A percentile compares a stretch with the other conserved stretches of the same genome.
These are phyloP conservation scores for Paraleonurus japonicus DNA, from an alignment of 257 asterid species.

Conservation along the genomic window DNA sequence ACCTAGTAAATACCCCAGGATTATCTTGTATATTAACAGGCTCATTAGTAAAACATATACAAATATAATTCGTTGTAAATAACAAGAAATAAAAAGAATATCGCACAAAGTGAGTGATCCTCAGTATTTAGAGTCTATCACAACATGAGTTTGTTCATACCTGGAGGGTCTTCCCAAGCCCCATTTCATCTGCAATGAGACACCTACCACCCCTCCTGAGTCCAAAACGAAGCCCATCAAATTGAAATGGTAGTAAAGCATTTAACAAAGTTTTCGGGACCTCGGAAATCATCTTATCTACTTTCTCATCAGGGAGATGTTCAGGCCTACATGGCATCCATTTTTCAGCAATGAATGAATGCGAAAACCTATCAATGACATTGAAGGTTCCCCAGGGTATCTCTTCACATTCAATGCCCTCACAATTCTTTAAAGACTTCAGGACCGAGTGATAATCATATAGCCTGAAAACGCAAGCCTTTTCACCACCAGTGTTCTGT, in stretches of 20 bases:
- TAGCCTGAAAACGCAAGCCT: constrained; percentile 65
- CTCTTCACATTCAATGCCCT: constrained; percentile 70
- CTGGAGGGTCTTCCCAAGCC: constrained; percentile 96
- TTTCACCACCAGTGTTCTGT: constrained; percentile 72
- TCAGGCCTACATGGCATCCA: constrained; percentile 96
- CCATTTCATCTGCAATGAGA: constrained; percentile 98
- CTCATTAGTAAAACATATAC: constrained; percentile 7
- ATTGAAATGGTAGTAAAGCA: constrained; percentile 80
- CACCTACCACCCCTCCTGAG: constrained; percentile 94
- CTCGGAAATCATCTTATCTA: constrained; percentile 61
- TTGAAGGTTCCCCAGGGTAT: constrained; percentile 88
- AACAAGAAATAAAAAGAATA: background rate
- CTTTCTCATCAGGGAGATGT: constrained; percentile 79
- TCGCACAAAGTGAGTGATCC: background rate
- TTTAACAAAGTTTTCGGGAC: constrained; percentile 62
- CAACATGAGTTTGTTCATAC: constrained; percentile 33
- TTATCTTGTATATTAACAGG: constrained; percentile 8
- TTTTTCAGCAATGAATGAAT: constrained; percentile 47
- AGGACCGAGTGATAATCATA: constrained; percentile 63
- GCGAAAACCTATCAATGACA: constrained; percentile 75
- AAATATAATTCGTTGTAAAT: background rate
- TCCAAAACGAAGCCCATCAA: constrained; percentile 88
- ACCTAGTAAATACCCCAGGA: background rate
- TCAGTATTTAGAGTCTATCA: background rate
- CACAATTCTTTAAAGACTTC: constrained; percentile 60